phyloP scores from a whole-genome alignment of 108 stramenopile genomes.

The Fragilariopsis cylindrus region DNA sequence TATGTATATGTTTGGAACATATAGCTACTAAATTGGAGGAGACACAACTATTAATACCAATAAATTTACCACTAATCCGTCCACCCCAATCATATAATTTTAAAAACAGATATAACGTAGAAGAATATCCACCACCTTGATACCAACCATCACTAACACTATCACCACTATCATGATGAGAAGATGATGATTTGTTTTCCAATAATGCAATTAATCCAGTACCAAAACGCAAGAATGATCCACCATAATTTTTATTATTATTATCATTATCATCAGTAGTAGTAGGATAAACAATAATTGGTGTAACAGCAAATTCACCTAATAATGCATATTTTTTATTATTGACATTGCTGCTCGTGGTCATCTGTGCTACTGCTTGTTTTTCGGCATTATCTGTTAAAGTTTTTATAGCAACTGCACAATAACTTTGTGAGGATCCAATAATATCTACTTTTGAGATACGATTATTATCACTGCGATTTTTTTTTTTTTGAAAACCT shows the following conservation, averaged over 20 bases:
- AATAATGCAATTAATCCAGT: conserved; percentile 6
- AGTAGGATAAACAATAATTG: conserved; percentile 12
- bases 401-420: conserved; percentile 25
- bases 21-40: conserved; percentile 26
- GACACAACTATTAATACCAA: conserved; percentile 24
- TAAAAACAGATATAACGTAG: conserved; percentile 28
- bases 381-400: conserved; percentile 9
- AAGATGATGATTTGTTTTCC: neutral
- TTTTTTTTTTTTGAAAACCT: neutral
- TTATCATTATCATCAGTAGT: too few species aligned
- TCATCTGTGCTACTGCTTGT: neutral
- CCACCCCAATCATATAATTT: conserved; percentile 34
- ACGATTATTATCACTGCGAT: conserved; percentile 13
- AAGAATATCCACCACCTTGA: conserved; percentile 32
- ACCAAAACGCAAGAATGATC: conserved; percentile 10
- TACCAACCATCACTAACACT: conserved; percentile 31
- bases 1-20: conserved; percentile 17
- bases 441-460: conserved; percentile 21
- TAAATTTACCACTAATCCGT: conserved; percentile 30
- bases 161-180: too few species aligned
- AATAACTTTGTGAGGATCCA: conserved; percentile 24
- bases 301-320: conserved; percentile 25
- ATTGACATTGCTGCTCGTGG: neutral
- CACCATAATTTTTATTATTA: neutral
- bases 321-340: conserved; percentile 4